Conservation (phyloP, 2,329 filamentous ascomycete genomes). For the Microsporum canis region DNA sequence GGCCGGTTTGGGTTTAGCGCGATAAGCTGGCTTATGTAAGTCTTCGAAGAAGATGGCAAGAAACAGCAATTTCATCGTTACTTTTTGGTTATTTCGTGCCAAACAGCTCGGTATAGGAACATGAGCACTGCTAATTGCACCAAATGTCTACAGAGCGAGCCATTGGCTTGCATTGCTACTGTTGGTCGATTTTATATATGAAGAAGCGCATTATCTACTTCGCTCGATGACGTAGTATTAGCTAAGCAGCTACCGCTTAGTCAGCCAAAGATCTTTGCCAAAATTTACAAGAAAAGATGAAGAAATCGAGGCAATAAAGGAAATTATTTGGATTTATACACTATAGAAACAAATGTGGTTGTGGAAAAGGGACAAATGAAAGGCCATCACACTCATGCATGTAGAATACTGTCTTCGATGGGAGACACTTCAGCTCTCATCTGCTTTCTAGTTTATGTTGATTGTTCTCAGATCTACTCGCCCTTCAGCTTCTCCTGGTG, state of each 20-base stretch:
- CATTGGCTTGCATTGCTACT: neutral
- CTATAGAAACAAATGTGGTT: slow-evolving; percentile 1
- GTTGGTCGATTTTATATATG: neutral
- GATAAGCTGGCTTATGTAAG: neutral
- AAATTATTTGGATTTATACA: slow-evolving; percentile 3
- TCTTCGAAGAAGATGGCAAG: neutral
- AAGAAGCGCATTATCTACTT: neutral
- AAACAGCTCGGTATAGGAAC: neutral
- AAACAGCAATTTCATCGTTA: neutral
- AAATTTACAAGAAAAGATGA: neutral
- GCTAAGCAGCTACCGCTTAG: neutral
- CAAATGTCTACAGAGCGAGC: neutral
- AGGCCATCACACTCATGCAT: slow-evolving; percentile 3
- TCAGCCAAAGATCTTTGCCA: neutral
- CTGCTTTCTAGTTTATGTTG: neutral
- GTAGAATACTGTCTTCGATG: neutral
- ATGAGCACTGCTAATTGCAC: neutral
- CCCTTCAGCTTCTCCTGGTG: slow-evolving; percentile 57
- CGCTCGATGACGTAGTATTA: neutral
- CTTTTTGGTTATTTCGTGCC: neutral
- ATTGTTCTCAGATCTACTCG: slow-evolving; percentile 35
- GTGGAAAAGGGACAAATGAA: neutral
- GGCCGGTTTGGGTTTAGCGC: neutral
- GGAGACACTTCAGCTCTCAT: slow-evolving; percentile 3
- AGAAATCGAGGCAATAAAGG: neutral